These are phyloP conservation scores for Pythium folliculosum DNA, from an alignment of 352 stramenopile genomes.

Conservation along the genomic window DNA sequence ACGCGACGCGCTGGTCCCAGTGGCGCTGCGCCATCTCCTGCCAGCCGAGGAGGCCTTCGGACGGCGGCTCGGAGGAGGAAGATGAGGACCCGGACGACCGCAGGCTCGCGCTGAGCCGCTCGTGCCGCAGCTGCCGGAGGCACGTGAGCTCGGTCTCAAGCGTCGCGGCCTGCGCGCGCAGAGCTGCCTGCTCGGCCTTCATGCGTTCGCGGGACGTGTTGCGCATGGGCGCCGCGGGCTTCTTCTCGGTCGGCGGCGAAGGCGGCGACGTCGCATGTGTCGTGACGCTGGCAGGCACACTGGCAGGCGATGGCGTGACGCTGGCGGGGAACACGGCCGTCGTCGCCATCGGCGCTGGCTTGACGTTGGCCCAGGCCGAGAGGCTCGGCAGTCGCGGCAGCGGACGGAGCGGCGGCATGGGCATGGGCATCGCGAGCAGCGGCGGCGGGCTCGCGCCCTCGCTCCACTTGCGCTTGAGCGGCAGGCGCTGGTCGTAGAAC, in stretches of 20 bases:
- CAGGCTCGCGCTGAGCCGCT: slow-evolving; percentile 12
- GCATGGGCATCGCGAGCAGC: neutral
- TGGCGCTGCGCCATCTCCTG: slow-evolving; percentile 23
- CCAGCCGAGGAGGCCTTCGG: slow-evolving; percentile 12
- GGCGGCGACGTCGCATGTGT: neutral
- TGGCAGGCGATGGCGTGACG: too few species aligned
- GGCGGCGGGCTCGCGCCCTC: neutral
- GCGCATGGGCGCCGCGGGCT: slow-evolving; percentile 19
- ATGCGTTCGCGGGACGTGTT: slow-evolving; percentile 29
- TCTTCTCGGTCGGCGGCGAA: slow-evolving; percentile 2
- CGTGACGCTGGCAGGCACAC: too few species aligned
- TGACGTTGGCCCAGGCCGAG: slow-evolving; percentile 19
- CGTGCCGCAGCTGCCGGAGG: slow-evolving; percentile 18
- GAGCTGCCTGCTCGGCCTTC: slow-evolving; percentile 26
- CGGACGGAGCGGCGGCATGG: neutral
- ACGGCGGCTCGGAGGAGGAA: neutral
- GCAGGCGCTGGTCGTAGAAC: slow-evolving; percentile 25
- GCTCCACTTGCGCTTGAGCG: slow-evolving; percentile 26
- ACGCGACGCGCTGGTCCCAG: slow-evolving; percentile 21
- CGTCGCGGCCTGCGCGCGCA: slow-evolving; percentile 18
- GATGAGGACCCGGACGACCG: neutral
- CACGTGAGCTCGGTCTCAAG: slow-evolving; percentile 23
- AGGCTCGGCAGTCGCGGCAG: slow-evolving; percentile 23
- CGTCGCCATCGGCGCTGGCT: too few species aligned
- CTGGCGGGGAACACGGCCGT: neutral